Base-by-base conservation (phyloP, 1,284 basidiomycete genomes). In the Abortiporus biennis region DNA sequence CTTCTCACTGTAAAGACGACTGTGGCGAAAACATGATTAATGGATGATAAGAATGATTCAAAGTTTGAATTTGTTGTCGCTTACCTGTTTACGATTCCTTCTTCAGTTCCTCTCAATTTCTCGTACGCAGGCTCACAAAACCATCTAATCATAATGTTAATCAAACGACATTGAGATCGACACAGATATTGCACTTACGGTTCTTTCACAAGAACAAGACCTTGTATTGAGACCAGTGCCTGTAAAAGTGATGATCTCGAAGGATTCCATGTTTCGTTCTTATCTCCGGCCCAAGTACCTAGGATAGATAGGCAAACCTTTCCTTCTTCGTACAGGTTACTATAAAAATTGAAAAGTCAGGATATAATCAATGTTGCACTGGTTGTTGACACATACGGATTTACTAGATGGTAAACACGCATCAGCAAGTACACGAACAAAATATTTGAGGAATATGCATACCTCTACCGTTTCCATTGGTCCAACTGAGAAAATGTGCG, bases 311-410 rank as follows among this genome's bases (percentile, higher is more conserved):
- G 62, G 56, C 93, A 97, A 30, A 97, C 92, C 62, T 95, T 95
- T 34, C 92, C 92, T 53, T 97, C 93, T 57, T 95, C 92, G 54
- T 97, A 97, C 37, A 96, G 65, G 63, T 97, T 96, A 20, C 82
- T 85, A 47, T 3, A 12, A 29, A 8, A 20, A 34, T 9, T n/a
- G 22, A 33, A 44, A 38, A 4, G 11, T 43, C 25, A 54, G 41
- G 19, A 25, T 17, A 30, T 19, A 3, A 36, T 20, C 23, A 23
- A 4, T 19, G n/a, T 8, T 9, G 16, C 6, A 20, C 21, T 11
- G 9, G 9, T 15, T 3, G 24, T 25, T n/a, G 23, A 21, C 22
- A 70, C 82, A 63, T 59, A 85, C 80, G 85, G 83, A 57, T 87
- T 86, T n/a, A 86, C 83, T 84, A 46, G 3, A 38, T 3, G 15